Evolutionary conservation across 805 yeast species (phyloP).

Genomic region (Monosporozyma siamensis): DNA sequence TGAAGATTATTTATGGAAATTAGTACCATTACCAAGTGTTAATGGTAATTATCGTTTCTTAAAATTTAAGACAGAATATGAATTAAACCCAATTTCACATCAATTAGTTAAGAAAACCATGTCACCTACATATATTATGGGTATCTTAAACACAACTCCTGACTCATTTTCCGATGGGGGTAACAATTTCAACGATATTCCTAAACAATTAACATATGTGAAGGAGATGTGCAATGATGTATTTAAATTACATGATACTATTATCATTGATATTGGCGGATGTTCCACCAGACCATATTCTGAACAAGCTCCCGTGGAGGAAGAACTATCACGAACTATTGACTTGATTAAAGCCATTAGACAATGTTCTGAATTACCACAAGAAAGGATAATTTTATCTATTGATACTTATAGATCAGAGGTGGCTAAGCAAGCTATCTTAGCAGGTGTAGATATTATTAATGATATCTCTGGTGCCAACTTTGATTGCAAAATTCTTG

Average conservation of each 20-base stretch:
- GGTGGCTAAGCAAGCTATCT: slow-evolving; percentile 63
- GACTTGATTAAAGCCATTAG: slow-evolving; percentile 62
- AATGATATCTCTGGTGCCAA: slow-evolving; percentile 84
- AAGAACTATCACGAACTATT: slow-evolving; percentile 60
- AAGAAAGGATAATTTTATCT: slow-evolving; percentile 46
- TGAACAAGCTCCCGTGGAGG: slow-evolving; percentile 46
- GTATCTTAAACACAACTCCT: slow-evolving; percentile 81
- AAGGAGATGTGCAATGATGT: slow-evolving; percentile 44
- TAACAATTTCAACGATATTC: slow-evolving; percentile 25
- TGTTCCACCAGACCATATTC: slow-evolving; percentile 89
- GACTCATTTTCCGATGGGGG: slow-evolving; percentile 96
- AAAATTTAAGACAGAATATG: slow-evolving; percentile 23
- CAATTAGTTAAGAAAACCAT: slow-evolving; percentile 15
- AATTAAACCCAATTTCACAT: slow-evolving; percentile 37
- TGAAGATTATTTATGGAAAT: slow-evolving; percentile 40
- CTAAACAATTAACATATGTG: slow-evolving; percentile 38
- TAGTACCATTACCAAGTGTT: slow-evolving; percentile 36
- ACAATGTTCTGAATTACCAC: slow-evolving; percentile 29
- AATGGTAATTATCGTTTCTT: slow-evolving; percentile 16
- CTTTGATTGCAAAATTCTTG: slow-evolving; percentile 57
- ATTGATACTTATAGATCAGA: slow-evolving; percentile 78
- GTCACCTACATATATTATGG: slow-evolving; percentile 62
- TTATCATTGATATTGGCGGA: slow-evolving; percentile 86
- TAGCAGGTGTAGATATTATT: slow-evolving; percentile 80
- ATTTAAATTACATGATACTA: slow-evolving; percentile 34